Conservation (phyloP, 495 filamentous ascomycete genomes). For the Pseudoneurospora amorphoporcata region DNA sequence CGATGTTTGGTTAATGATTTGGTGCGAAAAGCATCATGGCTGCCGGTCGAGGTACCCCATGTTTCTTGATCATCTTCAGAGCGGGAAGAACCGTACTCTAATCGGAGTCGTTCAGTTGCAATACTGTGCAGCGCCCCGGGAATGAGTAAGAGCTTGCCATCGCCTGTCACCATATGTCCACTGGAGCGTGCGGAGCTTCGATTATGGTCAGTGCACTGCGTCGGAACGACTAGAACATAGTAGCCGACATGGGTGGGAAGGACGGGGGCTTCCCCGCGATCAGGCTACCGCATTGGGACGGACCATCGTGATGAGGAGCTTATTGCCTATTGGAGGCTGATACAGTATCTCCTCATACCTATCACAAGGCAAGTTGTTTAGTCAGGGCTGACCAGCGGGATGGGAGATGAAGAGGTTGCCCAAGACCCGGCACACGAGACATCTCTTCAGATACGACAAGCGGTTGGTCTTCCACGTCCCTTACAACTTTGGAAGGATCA, state of each 20-base stretch:
- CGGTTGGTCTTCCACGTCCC: neutral
- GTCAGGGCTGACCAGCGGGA: neutral
- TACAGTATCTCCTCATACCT: neutral
- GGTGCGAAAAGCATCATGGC: neutral
- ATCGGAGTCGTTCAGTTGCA: neutral
- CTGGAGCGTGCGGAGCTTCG: neutral
- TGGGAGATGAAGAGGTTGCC: neutral
- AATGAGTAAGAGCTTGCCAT: neutral
- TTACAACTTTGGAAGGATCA: neutral
- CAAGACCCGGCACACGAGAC: neutral
- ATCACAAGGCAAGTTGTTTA: neutral
- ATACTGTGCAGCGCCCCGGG: neutral
- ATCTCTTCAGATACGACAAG: neutral
- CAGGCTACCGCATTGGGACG: constrained; percentile 1
- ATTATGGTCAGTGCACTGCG: neutral
- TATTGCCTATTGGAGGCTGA: neutral
- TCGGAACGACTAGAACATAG: neutral
- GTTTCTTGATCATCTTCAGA: neutral
- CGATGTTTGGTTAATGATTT: neutral
- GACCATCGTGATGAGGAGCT: neutral
- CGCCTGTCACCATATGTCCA: neutral
- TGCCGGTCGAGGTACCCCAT: neutral
- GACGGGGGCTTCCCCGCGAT: neutral
- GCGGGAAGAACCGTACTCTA: neutral
- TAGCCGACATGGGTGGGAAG: neutral